These are phyloP conservation scores for Pyrenochaeta sp. DNA, from an alignment of 2,329 filamentous ascomycete genomes.

Conservation along the genomic window DNA sequence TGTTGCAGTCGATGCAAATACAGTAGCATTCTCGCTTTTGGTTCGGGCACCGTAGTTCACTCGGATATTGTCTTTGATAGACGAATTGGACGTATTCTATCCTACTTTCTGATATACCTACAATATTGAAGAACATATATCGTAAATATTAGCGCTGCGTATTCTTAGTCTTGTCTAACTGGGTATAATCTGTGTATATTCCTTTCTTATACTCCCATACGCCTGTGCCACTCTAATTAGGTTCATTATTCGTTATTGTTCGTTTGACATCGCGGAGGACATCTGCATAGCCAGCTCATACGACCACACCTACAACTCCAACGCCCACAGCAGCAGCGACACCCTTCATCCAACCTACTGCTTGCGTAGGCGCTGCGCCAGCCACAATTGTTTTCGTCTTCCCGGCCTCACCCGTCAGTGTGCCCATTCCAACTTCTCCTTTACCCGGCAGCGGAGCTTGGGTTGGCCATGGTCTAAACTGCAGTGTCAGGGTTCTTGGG, in stretches of 20 bases:
- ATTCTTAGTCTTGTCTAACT: neutral
- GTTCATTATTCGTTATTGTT: neutral
- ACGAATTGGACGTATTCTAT: neutral
- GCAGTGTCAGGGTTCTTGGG: slow-evolving; percentile 38
- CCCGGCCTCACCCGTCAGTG: slow-evolving; percentile 39
- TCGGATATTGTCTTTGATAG: neutral
- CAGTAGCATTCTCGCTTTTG: neutral
- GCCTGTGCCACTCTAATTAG: too few species aligned
- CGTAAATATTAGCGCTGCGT: slow-evolving; percentile 2
- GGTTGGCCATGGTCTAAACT: slow-evolving; percentile 27
- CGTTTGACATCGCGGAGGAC: neutral
- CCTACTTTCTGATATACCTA: neutral
- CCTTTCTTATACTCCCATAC: neutral
- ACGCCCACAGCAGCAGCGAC: slow-evolving; percentile 32
- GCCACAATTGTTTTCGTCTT: slow-evolving; percentile 36
- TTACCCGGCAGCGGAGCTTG: slow-evolving; percentile 34
- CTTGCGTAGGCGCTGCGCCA: slow-evolving; percentile 31
- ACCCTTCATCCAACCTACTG: slow-evolving; percentile 20
- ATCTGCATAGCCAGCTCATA: slow-evolving; percentile 14
- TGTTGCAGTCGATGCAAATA: neutral
- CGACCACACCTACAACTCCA: slow-evolving; percentile 30
- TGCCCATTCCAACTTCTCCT: slow-evolving; percentile 47
- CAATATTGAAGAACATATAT: slow-evolving; percentile 3
- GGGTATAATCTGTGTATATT: neutral
- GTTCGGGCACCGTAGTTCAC: neutral